Conservation (phyloP, 192 early-diverging fungal genomes). For the Backusella macrospora region DNA sequence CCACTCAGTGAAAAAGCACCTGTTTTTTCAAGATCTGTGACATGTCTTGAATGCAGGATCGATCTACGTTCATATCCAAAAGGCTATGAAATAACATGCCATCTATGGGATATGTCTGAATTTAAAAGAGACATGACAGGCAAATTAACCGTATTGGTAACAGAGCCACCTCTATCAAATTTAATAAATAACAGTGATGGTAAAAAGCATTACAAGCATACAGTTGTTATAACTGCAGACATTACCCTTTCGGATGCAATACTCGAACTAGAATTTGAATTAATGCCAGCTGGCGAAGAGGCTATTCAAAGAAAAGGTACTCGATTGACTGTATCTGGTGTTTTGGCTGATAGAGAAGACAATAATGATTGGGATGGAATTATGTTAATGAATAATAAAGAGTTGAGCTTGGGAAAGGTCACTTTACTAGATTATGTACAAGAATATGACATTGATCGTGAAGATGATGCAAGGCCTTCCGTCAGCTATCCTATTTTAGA, state of each 20-base stretch:
- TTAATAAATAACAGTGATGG: slow-evolving; percentile 20
- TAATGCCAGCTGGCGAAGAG: slow-evolving; percentile 23
- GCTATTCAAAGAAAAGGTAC: background rate
- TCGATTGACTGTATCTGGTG: slow-evolving; percentile 31
- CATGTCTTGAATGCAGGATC: background rate
- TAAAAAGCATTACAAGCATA: slow-evolving; percentile 22
- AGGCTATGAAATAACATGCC: slow-evolving; percentile 7
- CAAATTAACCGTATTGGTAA: slow-evolving; percentile 17
- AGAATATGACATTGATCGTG: background rate
- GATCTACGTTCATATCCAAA: slow-evolving; percentile 9
- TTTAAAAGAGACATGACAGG: slow-evolving; percentile 20
- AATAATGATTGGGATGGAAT: slow-evolving; percentile 32
- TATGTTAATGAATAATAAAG: slow-evolving; percentile 31
- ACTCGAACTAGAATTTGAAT: slow-evolving; percentile 22
- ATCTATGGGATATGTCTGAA: slow-evolving; percentile 11
- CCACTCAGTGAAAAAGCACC: background rate
- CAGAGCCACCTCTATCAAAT: slow-evolving; percentile 27
- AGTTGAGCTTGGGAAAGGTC: slow-evolving; percentile 19
- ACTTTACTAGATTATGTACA: slow-evolving; percentile 5
- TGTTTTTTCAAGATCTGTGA: background rate
- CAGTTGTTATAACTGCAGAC: background rate
- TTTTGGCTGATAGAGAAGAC: slow-evolving; percentile 27
- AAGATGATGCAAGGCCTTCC: background rate
- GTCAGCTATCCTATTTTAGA: background rate
- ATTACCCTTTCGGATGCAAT: background rate